Percentiles rank a stretch among this genome's conserved stretches.
phyloP scores from a whole-genome alignment of 169 alveolate species.

The Cryptosporidium andersoni region DNA sequence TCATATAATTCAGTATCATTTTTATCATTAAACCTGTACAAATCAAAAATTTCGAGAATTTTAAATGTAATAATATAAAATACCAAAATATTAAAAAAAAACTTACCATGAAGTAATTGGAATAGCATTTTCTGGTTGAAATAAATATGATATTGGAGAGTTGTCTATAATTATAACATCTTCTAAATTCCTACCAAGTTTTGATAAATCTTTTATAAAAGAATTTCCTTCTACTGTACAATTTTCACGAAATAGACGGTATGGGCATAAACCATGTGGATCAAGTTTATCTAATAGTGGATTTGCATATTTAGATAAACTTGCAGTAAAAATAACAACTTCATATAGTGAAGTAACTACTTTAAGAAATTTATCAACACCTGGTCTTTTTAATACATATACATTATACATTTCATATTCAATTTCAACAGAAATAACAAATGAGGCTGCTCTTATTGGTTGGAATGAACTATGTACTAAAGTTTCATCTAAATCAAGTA shows the following conservation, averaged over 20 bases:
- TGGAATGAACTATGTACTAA: conserved; percentile 78
- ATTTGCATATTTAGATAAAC: conserved; percentile 84
- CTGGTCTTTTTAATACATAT: conserved; percentile 83
- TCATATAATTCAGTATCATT: conserved; percentile 82
- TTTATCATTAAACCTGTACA: conserved; percentile 82
- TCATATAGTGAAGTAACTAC: conserved; percentile 79
- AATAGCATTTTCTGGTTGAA: conserved; percentile 91
- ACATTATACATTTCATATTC: conserved; percentile 78
- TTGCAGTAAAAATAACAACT: conserved; percentile 85
- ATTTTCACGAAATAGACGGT: conserved; percentile 82
- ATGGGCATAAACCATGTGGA: conserved; percentile 76
- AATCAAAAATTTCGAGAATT: conserved; percentile 5
- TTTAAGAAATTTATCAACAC: conserved; percentile 80
- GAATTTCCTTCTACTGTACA: conserved; percentile 77
- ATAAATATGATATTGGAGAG: conserved; percentile 88
- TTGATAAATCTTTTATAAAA: conserved; percentile 86
- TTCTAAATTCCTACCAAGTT: conserved; percentile 85
- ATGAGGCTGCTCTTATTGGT: conserved; percentile 73
- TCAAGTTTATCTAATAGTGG: conserved; percentile 82
- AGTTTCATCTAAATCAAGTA: conserved; percentile 81
- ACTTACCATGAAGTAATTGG: conserved; percentile 88
- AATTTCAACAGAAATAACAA: conserved; percentile 78
- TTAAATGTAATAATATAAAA: conserved; percentile 9
- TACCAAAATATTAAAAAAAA: conserved; percentile 21
- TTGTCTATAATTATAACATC: conserved; percentile 89